Conservation (phyloP, 768 basidiomycete genomes). For the Russula compacta region DNA sequence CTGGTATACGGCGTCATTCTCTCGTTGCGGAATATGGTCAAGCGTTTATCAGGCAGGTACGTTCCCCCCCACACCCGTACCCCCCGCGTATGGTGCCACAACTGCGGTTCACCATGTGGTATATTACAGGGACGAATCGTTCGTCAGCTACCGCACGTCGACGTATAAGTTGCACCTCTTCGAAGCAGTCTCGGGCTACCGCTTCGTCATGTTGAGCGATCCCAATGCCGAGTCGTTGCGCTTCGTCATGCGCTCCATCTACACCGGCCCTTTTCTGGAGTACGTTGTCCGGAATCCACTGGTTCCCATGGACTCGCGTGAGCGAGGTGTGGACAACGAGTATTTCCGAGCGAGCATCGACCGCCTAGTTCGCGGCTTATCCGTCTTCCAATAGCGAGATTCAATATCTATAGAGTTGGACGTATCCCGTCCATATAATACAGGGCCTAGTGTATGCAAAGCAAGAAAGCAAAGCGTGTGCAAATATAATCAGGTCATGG, state of each 20-base stretch:
- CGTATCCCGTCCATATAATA: conserved; percentile 5
- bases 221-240: conserved; percentile 76
- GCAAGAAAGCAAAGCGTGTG: conserved; percentile 15
- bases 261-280: conserved; percentile 89
- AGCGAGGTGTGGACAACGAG: conserved; percentile 87
- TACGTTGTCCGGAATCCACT: conserved; percentile 92
- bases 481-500: background rate
- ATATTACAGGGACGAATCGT: conserved; percentile 72
- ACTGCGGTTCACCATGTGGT: background rate
- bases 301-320: conserved; percentile 70
- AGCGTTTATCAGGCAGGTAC: conserved; percentile 83
- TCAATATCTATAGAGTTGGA: background rate
- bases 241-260: conserved; percentile 77
- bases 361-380: conserved; percentile 56
- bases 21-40: conserved; percentile 88
- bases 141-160: conserved; percentile 84
- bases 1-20: conserved; percentile 94
- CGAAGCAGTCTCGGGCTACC: conserved; percentile 87
- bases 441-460: conserved; percentile 16
- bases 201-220: conserved; percentile 91
- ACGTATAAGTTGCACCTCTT: conserved; percentile 90
- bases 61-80: conserved; percentile 6
- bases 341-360: conserved; percentile 78
- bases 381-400: conserved; percentile 32
- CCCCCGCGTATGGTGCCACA: background rate